Percentiles rank a stretch among this genome's conserved stretches.
Conservation (phyloP, 176 grass and related monocot genomes). For the Aegilops speltoides region DNA sequence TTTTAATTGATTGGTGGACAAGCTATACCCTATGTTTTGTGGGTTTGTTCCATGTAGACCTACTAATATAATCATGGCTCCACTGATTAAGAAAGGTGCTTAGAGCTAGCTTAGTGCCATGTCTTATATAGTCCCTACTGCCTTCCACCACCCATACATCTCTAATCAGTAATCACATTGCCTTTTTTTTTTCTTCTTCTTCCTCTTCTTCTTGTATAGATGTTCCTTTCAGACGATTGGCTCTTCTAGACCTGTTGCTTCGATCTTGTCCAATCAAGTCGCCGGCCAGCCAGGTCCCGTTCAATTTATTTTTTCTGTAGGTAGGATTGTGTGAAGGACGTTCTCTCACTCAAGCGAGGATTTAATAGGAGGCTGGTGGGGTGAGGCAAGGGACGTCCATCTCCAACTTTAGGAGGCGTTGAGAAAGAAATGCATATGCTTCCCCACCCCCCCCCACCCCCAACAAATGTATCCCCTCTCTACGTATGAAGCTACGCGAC, state of each 20-base stretch:
- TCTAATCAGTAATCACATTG: neutral
- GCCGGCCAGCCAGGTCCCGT: neutral
- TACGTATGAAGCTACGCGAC: neutral
- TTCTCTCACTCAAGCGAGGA: slow-evolving; percentile 8
- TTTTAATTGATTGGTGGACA: neutral
- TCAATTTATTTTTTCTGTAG: slow-evolving; percentile 9
- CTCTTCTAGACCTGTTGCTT: neutral
- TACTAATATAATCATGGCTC: neutral
- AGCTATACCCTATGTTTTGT: neutral
- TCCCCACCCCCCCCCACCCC: neutral
- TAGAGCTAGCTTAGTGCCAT: slow-evolving; percentile 7
- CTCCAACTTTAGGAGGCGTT: slow-evolving; percentile 17
- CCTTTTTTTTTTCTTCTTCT: neutral
- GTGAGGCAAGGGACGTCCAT: slow-evolving; percentile 25
- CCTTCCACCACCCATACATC: neutral
- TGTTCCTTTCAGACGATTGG: slow-evolving; percentile 23
- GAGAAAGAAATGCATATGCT: neutral
- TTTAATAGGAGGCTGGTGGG: slow-evolving; percentile 21
- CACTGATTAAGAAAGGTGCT: neutral
- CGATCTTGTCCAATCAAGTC: slow-evolving; percentile 18
- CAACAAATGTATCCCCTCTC: neutral
- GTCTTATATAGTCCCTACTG: neutral
- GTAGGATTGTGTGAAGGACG: slow-evolving; percentile 29
- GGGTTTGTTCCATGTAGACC: neutral
- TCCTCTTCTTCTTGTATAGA: neutral